Evolutionary conservation across 345 rosid species (phyloP).

Genomic region (Eucalyptus globulus): DNA sequence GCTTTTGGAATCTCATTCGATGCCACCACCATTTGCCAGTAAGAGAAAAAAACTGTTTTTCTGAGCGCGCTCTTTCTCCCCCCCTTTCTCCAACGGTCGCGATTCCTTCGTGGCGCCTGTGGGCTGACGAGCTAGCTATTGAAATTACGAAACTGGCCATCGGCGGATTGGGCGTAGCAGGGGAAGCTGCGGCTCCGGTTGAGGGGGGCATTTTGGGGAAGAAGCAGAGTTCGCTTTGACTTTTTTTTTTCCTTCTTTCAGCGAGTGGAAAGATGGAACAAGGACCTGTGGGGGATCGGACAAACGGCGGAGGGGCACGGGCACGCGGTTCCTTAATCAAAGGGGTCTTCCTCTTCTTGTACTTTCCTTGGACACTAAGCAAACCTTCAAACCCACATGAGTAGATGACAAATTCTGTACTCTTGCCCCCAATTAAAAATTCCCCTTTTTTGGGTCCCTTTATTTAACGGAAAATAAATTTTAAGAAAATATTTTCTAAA

Average conservation of each 20-base stretch:
- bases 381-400: not conserved
- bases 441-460: not conserved
- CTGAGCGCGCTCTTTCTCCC: not conserved
- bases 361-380: not conserved
- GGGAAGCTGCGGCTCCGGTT: not conserved
- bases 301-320: not conserved
- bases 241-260: not conserved
- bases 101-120: slow-evolving; percentile 8
- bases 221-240: not conserved
- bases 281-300: not conserved
- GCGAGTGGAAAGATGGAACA: not conserved
- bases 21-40: not conserved
- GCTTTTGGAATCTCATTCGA: too few species aligned
- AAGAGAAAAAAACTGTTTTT: not conserved
- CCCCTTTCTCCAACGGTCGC: slow-evolving; percentile 36
- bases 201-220: not conserved
- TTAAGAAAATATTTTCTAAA: fast-evolving
- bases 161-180: not conserved
- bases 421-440: not conserved
- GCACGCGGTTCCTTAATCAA: not conserved
- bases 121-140: not conserved
- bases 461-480: fast-evolving
- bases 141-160: slow-evolving; percentile 8
- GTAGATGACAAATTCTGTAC: not conserved
- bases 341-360: not conserved